Base-by-base conservation (phyloP, 2,329 filamentous ascomycete species). In the Chaetoscypha palmicola region DNA sequence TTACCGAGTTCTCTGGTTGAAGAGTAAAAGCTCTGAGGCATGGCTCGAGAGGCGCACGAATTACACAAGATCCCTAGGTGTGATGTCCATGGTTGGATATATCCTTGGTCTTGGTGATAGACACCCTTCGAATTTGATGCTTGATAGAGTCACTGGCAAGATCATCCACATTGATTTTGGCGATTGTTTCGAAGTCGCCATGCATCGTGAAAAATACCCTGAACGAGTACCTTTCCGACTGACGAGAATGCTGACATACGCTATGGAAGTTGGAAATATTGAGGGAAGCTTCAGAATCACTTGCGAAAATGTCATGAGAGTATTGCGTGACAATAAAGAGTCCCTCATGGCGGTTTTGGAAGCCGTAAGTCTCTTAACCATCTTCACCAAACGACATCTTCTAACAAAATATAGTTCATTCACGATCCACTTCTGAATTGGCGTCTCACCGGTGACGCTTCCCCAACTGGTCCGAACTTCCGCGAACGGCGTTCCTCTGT, bases 81-180 rank as follows among this genome's bases (percentile, higher is more conserved):
- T 98, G 58, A 99, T 98, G 92, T 96, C 89, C n/a, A 98, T 99
- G 89, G 92, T 97, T n/a, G 92, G 92, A 51, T 99, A 99, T 65
- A 97, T 99, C 53, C 79, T 99, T 17, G 94, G 92, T 48, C 73
- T 99, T 11, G 92, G 92, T 43, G 92, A 99, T 68, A 83, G 94
- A 37, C 92, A 99, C 67, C 94, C 94, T 28, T 96, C 89, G 48
- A 99, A 99, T 65, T 70, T 99, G 59, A 94, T 98, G 84, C 82
- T 99, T 31, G 92, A 98, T 65, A 84, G 89, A 30, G 81, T 94
- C 49, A 97, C 91, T 1, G 92, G 92, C 62, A 95, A 94, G 70
- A 92, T 98, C 51, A 83, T 98, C 53, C 92, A 99, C 63, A 97
- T 98, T 57, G 92, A 99, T 71, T 98, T 98, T 59, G 94, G 92